phyloP scores from a whole-genome alignment of 1,139 yeast genomes.

The Suhomyces guaymorum region DNA sequence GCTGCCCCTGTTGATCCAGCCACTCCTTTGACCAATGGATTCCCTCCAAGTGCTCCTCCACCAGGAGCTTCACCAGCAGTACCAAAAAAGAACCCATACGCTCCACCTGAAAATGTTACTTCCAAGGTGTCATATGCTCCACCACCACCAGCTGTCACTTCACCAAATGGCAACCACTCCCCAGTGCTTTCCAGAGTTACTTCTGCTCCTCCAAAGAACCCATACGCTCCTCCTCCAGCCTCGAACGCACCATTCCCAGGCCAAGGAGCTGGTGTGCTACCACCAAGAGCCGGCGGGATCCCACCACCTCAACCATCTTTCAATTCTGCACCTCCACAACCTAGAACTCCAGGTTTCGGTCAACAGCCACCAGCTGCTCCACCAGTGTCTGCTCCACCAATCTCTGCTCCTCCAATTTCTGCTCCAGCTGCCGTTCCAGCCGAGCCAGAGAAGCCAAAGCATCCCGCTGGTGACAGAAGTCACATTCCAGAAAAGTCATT shows the following conservation, averaged over 20 bases:
- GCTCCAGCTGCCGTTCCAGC: slow-evolving; percentile 8
- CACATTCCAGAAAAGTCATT: slow-evolving; percentile 62
- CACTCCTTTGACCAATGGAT: slow-evolving; percentile 13
- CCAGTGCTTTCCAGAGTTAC: slow-evolving; percentile 12
- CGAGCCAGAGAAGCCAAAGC: slow-evolving; percentile 32
- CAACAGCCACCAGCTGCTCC: slow-evolving; percentile 17
- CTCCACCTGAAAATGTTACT: slow-evolving; percentile 16
- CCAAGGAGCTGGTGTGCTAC: slow-evolving; percentile 16
- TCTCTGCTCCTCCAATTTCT: slow-evolving; percentile 24
- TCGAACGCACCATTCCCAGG: not conserved
- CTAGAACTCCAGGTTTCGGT: slow-evolving; percentile 12
- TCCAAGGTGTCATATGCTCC: slow-evolving; percentile 18
- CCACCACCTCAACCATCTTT: slow-evolving; percentile 15
- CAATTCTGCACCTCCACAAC: slow-evolving; percentile 14
- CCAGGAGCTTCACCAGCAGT: slow-evolving; percentile 16
- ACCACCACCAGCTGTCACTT: slow-evolving; percentile 7
- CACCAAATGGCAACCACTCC: slow-evolving; percentile 3
- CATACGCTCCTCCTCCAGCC: slow-evolving; percentile 36
- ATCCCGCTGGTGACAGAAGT: slow-evolving; percentile 70
- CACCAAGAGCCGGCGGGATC: slow-evolving; percentile 13
- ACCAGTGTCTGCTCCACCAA: slow-evolving; percentile 21
- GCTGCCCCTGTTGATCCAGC: slow-evolving; percentile 3
- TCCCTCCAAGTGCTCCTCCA: slow-evolving; percentile 14
- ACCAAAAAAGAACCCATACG: slow-evolving; percentile 22
- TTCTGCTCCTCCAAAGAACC: slow-evolving; percentile 38